Base-by-base conservation (phyloP, 2,329 filamentous ascomycete genomes). In the Bisporella sp. region DNA sequence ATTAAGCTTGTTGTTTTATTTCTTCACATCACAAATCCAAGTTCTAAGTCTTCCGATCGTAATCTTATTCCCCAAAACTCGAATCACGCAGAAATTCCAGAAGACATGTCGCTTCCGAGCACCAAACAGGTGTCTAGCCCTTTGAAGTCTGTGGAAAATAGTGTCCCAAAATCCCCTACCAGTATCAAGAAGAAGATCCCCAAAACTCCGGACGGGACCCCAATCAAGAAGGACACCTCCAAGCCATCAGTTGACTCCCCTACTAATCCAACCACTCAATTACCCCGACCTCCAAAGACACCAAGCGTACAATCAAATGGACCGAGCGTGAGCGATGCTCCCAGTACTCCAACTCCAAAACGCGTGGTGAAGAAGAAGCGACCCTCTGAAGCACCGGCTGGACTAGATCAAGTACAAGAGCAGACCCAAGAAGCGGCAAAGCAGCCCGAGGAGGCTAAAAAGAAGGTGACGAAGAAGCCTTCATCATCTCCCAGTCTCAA, bases 151-250 rank as follows among this genome's bases (percentile, higher is more conserved):
- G 35, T n/a, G n/a, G 35, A 37, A n/a, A 37, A n/a, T n/a, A 37
- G n/a, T 8, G 35, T 37, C n/a, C 35, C 35, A 8, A 37, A 37
- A n/a, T 37, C 35, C 8, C 35, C 35, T 8, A 9, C 35, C 35
- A 37, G 35, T 5, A 37, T 53, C 13, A 59, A 60, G 48, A 62
- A 62, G 52, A 54, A 37, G 45, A 45, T 49, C 4, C 52, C 30
- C 35, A 32, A 47, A 28, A 42, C 42, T 7, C 46, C 46, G n/a
- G 43, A 54, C 43, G 37, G 40, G 11, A 28, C 31, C 21, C 50
- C 13, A 30, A 21, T 29, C 11, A 29, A 42, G 9, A 29, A 42
- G 28, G 5, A 28, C 5, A 42, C 21, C 21, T 21, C 21, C 21
- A 45, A 45, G 9, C 42, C 28, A 45, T 13, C 35, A n/a, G 28